Base-by-base conservation (phyloP, 805 yeast genomes). In the Candida coleopterorum region DNA sequence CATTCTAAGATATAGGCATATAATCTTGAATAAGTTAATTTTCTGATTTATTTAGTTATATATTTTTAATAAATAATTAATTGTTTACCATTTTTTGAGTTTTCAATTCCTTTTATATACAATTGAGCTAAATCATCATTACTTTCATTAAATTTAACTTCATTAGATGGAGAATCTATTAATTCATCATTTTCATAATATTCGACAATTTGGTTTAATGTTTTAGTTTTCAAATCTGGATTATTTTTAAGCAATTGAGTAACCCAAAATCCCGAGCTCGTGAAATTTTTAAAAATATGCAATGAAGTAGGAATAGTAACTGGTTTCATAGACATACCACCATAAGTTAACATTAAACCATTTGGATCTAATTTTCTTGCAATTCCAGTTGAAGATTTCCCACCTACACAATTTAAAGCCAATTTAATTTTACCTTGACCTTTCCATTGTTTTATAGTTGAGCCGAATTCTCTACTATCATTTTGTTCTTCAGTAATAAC, bases 291-390 rank as follows among this genome's bases (percentile, higher is more conserved):
- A 70, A 93, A 93, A 45, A 93, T 89, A 54, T 85, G 85, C 41
- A 85, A 64, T 0, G 95, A 77, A 1, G 96, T 87, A 26, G 97
- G 96, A 38, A 93, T 61, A n/a, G 77, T 74, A 9, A 93, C 94
- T 2, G 98, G 98, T 62, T 86, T 89, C 70, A 81, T 79, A 3
- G 97, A 86, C 98, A 93, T 93, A 25, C 95, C 97, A 23, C 99
- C 99, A 54, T 93, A 93, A 1, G 97, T 87, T 48, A 88, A 76
- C 69, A 93, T 65, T 32, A 79, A 73, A 1, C 93, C 95, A 48
- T 85, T 77, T 11, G 68, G 62, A 25, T 77, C 79, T 38, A 93
- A 70, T 56, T 88, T 90, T 47, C 96, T 73, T 8, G 95, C 90
- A 48, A 93, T 70, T 28, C 81, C 81, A 0, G 95, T 71, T 15